These are phyloP conservation scores for Canavalia gladiata DNA, from an alignment of 306 rosid genomes.

Conservation along the genomic window DNA sequence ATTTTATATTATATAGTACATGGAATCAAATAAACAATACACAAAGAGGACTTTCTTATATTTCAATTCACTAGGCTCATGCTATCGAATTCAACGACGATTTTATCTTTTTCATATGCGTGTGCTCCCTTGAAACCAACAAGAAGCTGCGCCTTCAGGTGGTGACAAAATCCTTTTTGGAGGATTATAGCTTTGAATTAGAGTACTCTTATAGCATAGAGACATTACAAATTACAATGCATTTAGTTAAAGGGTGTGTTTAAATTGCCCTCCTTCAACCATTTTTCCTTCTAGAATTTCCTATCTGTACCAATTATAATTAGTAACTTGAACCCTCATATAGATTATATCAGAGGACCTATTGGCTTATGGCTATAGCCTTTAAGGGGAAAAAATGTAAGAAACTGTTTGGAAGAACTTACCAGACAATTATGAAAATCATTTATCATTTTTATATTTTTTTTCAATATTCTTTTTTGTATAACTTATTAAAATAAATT, in stretches of 20 bases:
- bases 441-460: too few relatives aligned
- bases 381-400: not conserved
- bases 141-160: slow-evolving; percentile 45
- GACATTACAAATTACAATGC: not conserved
- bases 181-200: slow-evolving; percentile 24
- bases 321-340: not conserved
- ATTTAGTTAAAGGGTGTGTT: not conserved
- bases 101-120: slow-evolving; percentile 45
- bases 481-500: too few relatives aligned
- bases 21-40: slow-evolving; percentile 30
- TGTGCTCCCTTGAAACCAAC: slow-evolving; percentile 57
- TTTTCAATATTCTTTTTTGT: too few relatives aligned
- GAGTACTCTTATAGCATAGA: not conserved
- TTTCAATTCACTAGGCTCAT: slow-evolving; percentile 26
- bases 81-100: slow-evolving; percentile 52
- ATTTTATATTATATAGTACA: slow-evolving; percentile 38
- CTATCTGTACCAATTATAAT: not conserved
- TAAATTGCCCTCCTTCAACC: not conserved
- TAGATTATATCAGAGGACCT: not conserved
- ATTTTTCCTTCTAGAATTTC: slow-evolving; percentile 13
- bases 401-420: too few relatives aligned
- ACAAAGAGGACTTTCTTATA: slow-evolving; percentile 17
- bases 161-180: slow-evolving; percentile 50
- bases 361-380: not conserved
- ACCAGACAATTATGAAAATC: too few relatives aligned